Base-by-base conservation (phyloP, 805 yeast genomes). In the Metschnikowia colocasiae region DNA sequence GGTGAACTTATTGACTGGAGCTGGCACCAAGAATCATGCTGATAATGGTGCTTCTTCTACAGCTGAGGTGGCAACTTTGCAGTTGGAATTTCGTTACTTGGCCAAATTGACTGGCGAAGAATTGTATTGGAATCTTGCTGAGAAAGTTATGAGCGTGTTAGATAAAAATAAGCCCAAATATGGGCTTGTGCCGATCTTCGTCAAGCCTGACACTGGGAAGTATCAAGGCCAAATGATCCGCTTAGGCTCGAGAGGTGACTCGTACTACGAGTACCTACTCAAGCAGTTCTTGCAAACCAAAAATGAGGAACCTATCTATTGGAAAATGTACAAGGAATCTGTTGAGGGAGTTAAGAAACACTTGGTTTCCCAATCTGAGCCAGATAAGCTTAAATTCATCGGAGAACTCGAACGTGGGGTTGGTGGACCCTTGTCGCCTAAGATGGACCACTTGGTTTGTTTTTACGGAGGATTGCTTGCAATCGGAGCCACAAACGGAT, bases 371-470 rank as follows among this genome's bases (percentile, higher is more conserved):
- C 71, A 78, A 46, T 82, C 95, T 0, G 62, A 64, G 31, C 95
- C 95, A 3, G 78, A 67, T 55, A 76, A 77, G 1, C 69, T 85
- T 20, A 75, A 85, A 0, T 91, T 75, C 59, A 74, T 90, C 48
- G 96, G 95, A 9, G 97, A 91, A 63, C 74, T 80, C 43, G 87
- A 84, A 19, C 55, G 64, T 25, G 97, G 97, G 9, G 57, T 87
- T n/a, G 67, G 64, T 6, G 82, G 85, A 0, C 67, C 71, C 2
- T 63, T 84, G 13, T 78, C 84, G 13, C 69, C 81, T 15, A 89
- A 88, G 61, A 87, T 91, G 96, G 97, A 91, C 62, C 97, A 91
- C 66, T 71, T 88, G 50, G 97, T 89, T 22, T 91, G 97, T 64
- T 90, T 89, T 65, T 80, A 87, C 60, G 96, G 96, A 47, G 97